Base-by-base conservation (phyloP, 257 asterid genomes). In the Primulina tabacum region DNA sequence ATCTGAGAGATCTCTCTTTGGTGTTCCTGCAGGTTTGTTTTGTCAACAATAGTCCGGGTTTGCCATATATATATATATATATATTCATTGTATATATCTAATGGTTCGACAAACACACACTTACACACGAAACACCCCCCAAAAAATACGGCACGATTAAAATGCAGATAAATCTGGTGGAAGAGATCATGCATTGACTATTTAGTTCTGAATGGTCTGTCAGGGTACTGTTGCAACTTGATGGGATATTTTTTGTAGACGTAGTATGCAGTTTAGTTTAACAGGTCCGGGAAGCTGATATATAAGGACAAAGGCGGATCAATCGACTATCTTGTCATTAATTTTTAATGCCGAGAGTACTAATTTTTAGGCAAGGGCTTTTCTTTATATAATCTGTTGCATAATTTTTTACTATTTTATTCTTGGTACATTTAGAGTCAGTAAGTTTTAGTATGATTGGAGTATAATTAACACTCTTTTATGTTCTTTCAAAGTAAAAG, bases 1-100 rank as follows among this genome's bases (percentile, higher is more conserved):
- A 58, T 67, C 71, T 88, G 87, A 90, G 55, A 43, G 18, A 71
- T 83, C 85, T 86, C 84, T 83, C 84, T 83, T 86, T 85, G 88
- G 82, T 88, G 85, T 85, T 77, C 85, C 77, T 88, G 95, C 94
- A 90, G 97, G 95, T 88, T 80, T 88, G 83, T 79, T 84, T 73
- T 83, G 78, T 84, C 85, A 82, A 83, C 86, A 86, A 82, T 90
- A 86, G 77, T 80, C 57, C 57, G 57, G 57, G 20, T 50, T 50
- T 50, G 57, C 57, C 8, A 50, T 50, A 5, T 50, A 16, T 89
- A 85, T 50, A 5, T 50, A 16, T 89, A 85, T 50, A 50, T 50
- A 14, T 18, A 21, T 21, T 21, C 24, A 1, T 50, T 16, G 3
- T 50, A 50, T 16, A 50, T 50, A 50, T 4, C 18, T 50, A 43